Evolutionary conservation across 2,329 filamentous ascomycete species (phyloP), one percentile per base, ranked within the genome.

Genomic region (Epichloe gansuensis): DNA sequence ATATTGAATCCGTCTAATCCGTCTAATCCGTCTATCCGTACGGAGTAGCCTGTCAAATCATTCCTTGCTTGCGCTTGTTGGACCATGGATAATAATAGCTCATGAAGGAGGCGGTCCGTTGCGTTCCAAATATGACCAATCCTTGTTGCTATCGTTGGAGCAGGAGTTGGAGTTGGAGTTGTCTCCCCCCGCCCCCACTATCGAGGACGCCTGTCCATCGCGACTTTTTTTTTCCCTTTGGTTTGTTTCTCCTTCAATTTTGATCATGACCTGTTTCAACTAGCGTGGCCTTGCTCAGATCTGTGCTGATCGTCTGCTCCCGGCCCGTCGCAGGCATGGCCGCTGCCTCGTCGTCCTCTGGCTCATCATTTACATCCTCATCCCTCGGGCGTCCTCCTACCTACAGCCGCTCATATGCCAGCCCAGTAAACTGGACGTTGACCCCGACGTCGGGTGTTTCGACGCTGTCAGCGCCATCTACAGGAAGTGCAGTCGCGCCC

Each of bases 281-380:
- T 43, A 28, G 31, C 1, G 31, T 13, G 12, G 8, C 45, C 23
- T 31, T 39, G 28, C 9, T 53, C 31, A 47, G 31, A 34, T 45
- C 21, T 38, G 37, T 46, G 43, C 34, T 42, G 42, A 35, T 43
- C 25, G 15, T 28, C 39, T 44, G 38, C 48, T 51, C 44, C 34
- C 23, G 21, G n/a, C 50, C 46, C 31, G n/a, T 51, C 38, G 51
- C 46, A 48, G 53, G 63, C 60, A 72, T 72, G 65, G 65, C 65
- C 52, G 62, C 65, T 52, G 60, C 64, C 48, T 68, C 66, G 13
- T 74, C 70, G 51, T 76, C 74, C 28, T 75, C 70, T 55, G 68
- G 72, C 58, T 75, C 73, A 37, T 76, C 74, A 52, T 76, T 72
- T 60, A 68, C 68, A 53, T 72, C 73, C 38, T 75, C 73, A 44